Evolutionary conservation across 352 stramenopile species (phyloP).

Genomic region (Phytopythium chamaehyphon): DNA sequence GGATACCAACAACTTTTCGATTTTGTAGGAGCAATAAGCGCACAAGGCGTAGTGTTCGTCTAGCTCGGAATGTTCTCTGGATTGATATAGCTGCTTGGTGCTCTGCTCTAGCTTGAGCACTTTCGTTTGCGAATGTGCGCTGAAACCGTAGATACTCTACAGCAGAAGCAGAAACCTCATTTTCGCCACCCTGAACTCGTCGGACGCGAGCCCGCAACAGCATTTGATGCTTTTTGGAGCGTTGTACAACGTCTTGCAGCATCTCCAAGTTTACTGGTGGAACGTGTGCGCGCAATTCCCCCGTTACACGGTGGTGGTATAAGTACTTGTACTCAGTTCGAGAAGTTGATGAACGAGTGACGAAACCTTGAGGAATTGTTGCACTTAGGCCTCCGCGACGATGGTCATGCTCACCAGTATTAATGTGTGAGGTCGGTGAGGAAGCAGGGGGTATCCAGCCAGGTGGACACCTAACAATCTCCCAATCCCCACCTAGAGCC

Average conservation of each 20-base stretch:
- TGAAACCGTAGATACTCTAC: slow-evolving; percentile 81
- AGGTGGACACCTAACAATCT: slow-evolving; percentile 38
- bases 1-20: slow-evolving; percentile 46
- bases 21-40: slow-evolving; percentile 53
- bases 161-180: slow-evolving; percentile 30
- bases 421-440: slow-evolving; percentile 1
- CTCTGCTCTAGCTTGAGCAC: slow-evolving; percentile 38
- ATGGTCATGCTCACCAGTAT: slow-evolving; percentile 5
- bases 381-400: slow-evolving; percentile 1
- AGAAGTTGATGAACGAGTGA: no score
- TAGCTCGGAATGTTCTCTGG: slow-evolving; percentile 55
- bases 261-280: slow-evolving; percentile 54
- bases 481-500: slow-evolving; percentile 52
- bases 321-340: slow-evolving; percentile 37
- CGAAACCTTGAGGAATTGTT: neutral
- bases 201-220: slow-evolving; percentile 54
- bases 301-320: slow-evolving; percentile 59
- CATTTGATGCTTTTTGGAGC: slow-evolving; percentile 58
- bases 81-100: slow-evolving; percentile 49
- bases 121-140: slow-evolving; percentile 58
- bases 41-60: slow-evolving; percentile 37
- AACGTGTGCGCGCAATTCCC: slow-evolving; percentile 35
- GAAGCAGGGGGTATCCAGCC: slow-evolving; percentile 4
- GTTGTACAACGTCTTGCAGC: slow-evolving; percentile 70
- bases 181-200: slow-evolving; percentile 35